Evolutionary conservation across 2,329 filamentous ascomycete species (phyloP), one percentile per base, ranked within the genome.

Genomic region (Juglanconis sp.): DNA sequence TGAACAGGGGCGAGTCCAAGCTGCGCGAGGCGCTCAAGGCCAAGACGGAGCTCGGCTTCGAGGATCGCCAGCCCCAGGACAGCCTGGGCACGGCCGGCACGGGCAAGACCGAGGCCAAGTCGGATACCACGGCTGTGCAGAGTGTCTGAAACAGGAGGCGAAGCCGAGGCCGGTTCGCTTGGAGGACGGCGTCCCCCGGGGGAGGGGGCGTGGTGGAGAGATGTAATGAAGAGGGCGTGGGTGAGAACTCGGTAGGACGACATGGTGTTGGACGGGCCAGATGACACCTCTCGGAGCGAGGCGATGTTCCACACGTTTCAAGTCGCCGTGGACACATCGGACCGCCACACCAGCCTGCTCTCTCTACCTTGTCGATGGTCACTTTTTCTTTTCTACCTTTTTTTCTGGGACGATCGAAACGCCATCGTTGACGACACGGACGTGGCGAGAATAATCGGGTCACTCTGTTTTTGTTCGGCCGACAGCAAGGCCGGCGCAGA

Each of bases 1-100:
- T 77, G 69, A 65, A 71, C 35, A 77, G 78, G 35, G 77, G 74
- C 57, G 73, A 80, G 56, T 71, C 73, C 1, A 78, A 79, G 57
- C 80, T 85, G 48, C 73, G 71, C 53, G 77, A 68, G 71, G 81
- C 61, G 56, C 74, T 69, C 68, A 71, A n/a, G 71, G 76, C 57
- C 70, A 75, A 68, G 68, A 68, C 70, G 4, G 68, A 70, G 61
- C 64, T 70, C 17, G 67, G 68, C 30, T 69, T 72, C 44, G 65
- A 70, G 48, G 65, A 65, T 47, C 70, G 70, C 59, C 68, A 68
- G 64, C 61, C 59, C 6, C n/a, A 24, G 7, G 50, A 56, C 35
- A 58, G 52, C 50, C 17, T 57, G 11, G 46, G 36, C 53, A 56
- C 50, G 53, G 36, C 56, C 13, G 61, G 51, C 30, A 55, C 53